Percentiles rank a stretch among this genome's conserved stretches.
Evolutionary conservation across 345 rosid species (phyloP).

Genomic region (Moricandia moricandioides): DNA sequence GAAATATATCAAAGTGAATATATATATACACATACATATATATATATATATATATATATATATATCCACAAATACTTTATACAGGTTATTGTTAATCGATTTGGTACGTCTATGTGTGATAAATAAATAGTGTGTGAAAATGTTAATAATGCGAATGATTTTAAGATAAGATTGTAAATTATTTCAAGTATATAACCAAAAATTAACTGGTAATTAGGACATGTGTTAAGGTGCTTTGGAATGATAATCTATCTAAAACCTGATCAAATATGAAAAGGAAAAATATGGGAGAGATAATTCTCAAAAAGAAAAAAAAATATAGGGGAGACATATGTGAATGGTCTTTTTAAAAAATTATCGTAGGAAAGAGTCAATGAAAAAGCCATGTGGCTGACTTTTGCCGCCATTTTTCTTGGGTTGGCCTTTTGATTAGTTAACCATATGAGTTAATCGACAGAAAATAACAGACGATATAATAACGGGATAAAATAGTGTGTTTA

Average conservation of each 20-base stretch:
- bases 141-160: neutral
- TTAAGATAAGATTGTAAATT: too few species aligned
- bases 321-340: conserved; percentile 11
- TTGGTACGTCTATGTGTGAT: neutral
- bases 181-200: too few species aligned
- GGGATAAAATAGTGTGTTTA: neutral
- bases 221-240: conserved; percentile 17
- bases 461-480: neutral
- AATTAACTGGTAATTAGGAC: neutral
- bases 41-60: too few species aligned
- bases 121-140: neutral
- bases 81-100: neutral
- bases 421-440: conserved; percentile 17
- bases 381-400: conserved; percentile 3
- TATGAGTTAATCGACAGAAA: conserved; percentile 2
- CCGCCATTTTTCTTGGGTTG: conserved; percentile 5
- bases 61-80: neutral
- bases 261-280: conserved; percentile 8
- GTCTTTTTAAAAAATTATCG: neutral
- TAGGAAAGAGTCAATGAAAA: neutral
- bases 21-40: neutral
- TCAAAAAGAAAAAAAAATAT: too few species aligned
- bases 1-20: neutral
- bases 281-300: neutral
- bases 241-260: conserved; percentile 8